Evolutionary conservation across 768 basidiomycete genomes (phyloP), one percentile per base, ranked within the genome.

Genomic region (Imleria badia): DNA sequence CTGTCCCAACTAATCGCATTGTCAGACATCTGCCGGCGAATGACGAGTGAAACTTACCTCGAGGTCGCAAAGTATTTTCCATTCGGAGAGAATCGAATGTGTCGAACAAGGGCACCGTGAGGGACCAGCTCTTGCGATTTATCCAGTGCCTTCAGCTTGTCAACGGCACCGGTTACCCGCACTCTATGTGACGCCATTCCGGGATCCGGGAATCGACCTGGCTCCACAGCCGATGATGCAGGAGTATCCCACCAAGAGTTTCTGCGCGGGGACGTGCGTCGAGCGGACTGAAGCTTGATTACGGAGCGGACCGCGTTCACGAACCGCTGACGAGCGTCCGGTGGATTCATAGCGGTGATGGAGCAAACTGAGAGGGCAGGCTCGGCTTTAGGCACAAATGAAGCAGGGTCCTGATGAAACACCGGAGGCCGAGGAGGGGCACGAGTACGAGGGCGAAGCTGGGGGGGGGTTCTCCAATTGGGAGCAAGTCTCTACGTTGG

Each of bases 41-140:
- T 54, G 54, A n/a, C 29, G 43, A 23, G 15, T 9, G 6, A 26
- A 38, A 55, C 69, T 31, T 51, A 76, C 72, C 80, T 80, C 35
- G 81, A 80, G 1, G 81, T 81, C 6, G 81, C 80, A 54, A 81
- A 57, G 59, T 75, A 79, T 57, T 73, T 72, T 26, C 80, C 80
- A 58, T 79, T 75, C 7, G 80, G 81, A 14, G 81, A 81, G 65
- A 81, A 81, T 55, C 81, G 78, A 45, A 81, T 61, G 56, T 81
- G 78, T 42, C 80, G 66, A 22, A 81, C 79, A 20, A 81, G 72
- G 9, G 80, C 81, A 40, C 69, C 67, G 51, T 81, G 80, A 19
- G 75, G 73, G n/a, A 64, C 70, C 39, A 78, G 60, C 42, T 74
- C 75, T 56, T 80, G 76, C 10, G 73, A 73, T 33, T 68, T 63